Evolutionary conservation across 257 asterid genomes (phyloP).

Genomic region (Cruciata laevipes): DNA sequence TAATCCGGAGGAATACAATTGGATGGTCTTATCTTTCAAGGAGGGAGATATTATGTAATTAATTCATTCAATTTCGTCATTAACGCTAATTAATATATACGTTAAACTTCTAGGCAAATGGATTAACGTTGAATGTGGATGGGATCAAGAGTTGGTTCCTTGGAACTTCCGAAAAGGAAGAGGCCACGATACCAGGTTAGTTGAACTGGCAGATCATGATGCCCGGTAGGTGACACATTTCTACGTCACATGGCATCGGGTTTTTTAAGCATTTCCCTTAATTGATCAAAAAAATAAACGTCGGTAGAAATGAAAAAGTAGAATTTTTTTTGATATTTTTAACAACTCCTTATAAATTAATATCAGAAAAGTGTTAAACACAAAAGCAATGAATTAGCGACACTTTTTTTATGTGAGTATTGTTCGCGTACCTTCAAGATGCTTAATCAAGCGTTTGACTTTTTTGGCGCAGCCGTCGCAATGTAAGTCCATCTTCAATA

Average conservation of each 20-base stretch:
- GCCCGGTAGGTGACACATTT: not conserved
- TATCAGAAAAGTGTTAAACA: too few relatives aligned
- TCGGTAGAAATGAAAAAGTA: not conserved
- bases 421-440: conserved; percentile 42
- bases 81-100: not conserved
- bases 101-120: not conserved
- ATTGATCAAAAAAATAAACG: not conserved
- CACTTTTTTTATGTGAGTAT: too few relatives aligned
- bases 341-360: not conserved
- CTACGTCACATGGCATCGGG: not conserved
- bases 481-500: conserved; percentile 73
- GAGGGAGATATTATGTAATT: not conserved
- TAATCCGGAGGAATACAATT: too few relatives aligned
- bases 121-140: conserved; percentile 18
- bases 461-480: conserved; percentile 92
- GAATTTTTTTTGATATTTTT: too few relatives aligned
- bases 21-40: not conserved
- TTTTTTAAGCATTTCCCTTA: not conserved
- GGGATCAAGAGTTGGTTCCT: conserved; percentile 23
- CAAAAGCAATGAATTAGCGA: not conserved
- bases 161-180: conserved; percentile 38
- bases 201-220: not conserved
- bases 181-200: conserved; percentile 21
- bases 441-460: conserved; percentile 58
- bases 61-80: not conserved